These are phyloP conservation scores for Endocarpon pusillum DNA, from an alignment of 495 filamentous ascomycete species.

Conservation along the genomic window DNA sequence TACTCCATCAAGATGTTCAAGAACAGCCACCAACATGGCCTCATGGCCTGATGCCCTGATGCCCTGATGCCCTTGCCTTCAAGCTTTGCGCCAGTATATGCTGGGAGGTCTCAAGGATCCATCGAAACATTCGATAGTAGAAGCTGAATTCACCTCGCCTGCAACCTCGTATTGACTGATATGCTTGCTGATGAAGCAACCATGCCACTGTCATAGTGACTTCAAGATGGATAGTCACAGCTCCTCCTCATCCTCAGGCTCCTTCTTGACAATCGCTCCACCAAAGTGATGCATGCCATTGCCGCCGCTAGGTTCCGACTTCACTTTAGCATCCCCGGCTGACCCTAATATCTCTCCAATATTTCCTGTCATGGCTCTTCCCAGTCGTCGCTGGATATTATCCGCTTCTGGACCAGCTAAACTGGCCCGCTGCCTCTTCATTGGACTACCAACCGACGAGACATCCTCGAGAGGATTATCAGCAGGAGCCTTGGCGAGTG, in stretches of 20 bases:
- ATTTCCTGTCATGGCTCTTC: constrained; percentile 22
- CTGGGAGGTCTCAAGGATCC: no score
- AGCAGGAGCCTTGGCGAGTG: constrained; percentile 14
- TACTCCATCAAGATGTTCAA: no score
- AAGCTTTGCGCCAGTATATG: neutral
- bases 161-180: neutral
- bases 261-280: neutral
- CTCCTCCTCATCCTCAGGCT: constrained; percentile 21
- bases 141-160: no score
- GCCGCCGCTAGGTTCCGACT: constrained; percentile 1
- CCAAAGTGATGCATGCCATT: neutral
- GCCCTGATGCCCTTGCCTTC: no score
- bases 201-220: constrained; percentile 1
- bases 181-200: neutral
- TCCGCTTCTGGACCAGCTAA: constrained; percentile 44
- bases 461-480: constrained; percentile 21
- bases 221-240: constrained; percentile 16
- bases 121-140: no score
- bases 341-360: constrained; percentile 20
- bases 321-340: constrained; percentile 2
- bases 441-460: constrained; percentile 51
- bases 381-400: constrained; percentile 29
- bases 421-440: constrained; percentile 70
- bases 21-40: no score
- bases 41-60: no score